A percentile compares a stretch with the other conserved stretches of the same genome.
Conservation (phyloP, 2,329 filamentous ascomycete species). For the Fusarium brachygibbosum region DNA sequence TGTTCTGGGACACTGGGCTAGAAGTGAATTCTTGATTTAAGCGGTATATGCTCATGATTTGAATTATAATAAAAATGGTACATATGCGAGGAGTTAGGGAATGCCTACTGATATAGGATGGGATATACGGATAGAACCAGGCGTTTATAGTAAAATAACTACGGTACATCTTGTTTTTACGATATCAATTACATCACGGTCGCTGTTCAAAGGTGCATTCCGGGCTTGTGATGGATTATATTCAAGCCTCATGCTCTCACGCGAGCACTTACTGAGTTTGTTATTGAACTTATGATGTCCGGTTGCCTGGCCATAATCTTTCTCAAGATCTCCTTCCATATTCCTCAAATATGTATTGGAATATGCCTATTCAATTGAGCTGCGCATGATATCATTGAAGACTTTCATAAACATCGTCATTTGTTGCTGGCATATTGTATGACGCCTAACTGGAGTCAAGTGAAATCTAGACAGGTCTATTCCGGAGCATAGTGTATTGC, state of each 20-base stretch:
- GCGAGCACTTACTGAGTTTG: background rate
- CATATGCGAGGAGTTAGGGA: constrained; percentile 29
- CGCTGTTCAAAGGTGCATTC: background rate
- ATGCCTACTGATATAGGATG: background rate
- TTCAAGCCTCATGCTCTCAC: background rate
- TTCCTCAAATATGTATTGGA: background rate
- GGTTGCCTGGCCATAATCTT: background rate
- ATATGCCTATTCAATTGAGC: background rate
- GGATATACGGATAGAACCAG: constrained; percentile 17
- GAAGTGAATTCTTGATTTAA: constrained; percentile 73
- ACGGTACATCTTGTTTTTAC: background rate
- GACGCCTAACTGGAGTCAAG: background rate
- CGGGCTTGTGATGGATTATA: no score
- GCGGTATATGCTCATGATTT: background rate
- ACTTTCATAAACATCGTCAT: background rate
- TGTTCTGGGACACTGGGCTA: constrained; percentile 85
- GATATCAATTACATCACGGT: background rate
- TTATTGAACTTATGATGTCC: background rate
- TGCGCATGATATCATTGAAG: background rate
- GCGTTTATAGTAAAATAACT: background rate
- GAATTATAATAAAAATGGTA: constrained; percentile 1
- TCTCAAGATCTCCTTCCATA: background rate
- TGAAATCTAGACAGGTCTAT: background rate
- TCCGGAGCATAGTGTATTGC: background rate
- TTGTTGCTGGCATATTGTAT: background rate